Conservation (phyloP, 2,329 filamentous ascomycete genomes). For the Pleurostoma richardsiae region DNA sequence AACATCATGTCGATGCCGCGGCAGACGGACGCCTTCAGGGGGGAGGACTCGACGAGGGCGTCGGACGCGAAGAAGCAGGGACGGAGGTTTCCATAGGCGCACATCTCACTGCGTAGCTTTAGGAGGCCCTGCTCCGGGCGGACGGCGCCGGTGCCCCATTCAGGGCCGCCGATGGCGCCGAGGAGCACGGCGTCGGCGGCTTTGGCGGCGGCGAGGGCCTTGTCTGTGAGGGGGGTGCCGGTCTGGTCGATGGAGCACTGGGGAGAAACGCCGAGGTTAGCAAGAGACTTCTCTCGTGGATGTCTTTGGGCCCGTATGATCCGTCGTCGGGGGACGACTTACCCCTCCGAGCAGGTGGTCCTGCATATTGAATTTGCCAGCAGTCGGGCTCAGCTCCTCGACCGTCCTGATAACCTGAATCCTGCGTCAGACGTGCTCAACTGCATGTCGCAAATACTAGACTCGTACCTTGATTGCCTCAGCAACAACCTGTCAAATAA, state of each 20-base stretch:
- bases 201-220: slow-evolving; percentile 32
- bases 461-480: slow-evolving; percentile 69
- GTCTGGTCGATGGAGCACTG: slow-evolving; percentile 36
- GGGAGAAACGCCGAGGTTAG: slow-evolving; percentile 7
- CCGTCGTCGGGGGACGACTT: slow-evolving; percentile 35
- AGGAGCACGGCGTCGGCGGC: slow-evolving; percentile 39
- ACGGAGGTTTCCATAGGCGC: slow-evolving; percentile 45
- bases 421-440: not conserved
- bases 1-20: slow-evolving; percentile 41
- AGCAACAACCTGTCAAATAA: slow-evolving; percentile 53
- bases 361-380: slow-evolving; percentile 80
- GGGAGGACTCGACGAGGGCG: slow-evolving; percentile 30
- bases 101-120: slow-evolving; percentile 29
- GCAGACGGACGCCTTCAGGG: slow-evolving; percentile 38
- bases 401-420: slow-evolving; percentile 73
- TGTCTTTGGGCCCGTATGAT: slow-evolving; percentile 2
- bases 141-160: slow-evolving; percentile 28
- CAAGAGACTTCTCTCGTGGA: slow-evolving; percentile 15
- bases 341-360: slow-evolving; percentile 89
- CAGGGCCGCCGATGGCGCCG: slow-evolving; percentile 40
- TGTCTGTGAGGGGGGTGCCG: slow-evolving; percentile 35
- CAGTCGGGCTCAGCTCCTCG: slow-evolving; percentile 64
- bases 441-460: slow-evolving; percentile 1
- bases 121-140: slow-evolving; percentile 37
- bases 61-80: slow-evolving; percentile 41